phyloP scores from a whole-genome alignment of 345 rosid genomes.

The Schrenkiella parvula region DNA sequence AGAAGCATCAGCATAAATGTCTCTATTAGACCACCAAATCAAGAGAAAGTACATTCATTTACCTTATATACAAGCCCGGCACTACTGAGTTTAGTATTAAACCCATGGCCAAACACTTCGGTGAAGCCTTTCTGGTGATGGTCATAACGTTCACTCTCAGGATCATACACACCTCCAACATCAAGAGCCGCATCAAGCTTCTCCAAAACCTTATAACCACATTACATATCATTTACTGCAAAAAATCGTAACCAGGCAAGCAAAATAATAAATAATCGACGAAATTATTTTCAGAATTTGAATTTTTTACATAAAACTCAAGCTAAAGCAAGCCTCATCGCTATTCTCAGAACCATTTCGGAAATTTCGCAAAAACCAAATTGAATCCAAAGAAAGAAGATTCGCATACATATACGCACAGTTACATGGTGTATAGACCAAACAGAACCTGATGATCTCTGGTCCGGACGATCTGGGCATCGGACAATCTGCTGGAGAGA shows the following conservation, averaged over 20 bases:
- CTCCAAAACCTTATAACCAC: constrained; percentile 57
- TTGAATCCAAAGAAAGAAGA: background rate
- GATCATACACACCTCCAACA: constrained; percentile 84
- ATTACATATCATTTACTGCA: background rate
- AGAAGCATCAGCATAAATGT: background rate
- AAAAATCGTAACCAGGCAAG: background rate
- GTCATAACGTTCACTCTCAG: constrained; percentile 57
- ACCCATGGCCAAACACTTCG: constrained; percentile 80
- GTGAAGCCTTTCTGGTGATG: constrained; percentile 84
- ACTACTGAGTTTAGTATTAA: constrained; percentile 76
- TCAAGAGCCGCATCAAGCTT: constrained; percentile 82
- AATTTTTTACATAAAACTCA: background rate
- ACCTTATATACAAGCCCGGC: constrained; percentile 93
- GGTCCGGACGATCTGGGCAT: constrained; percentile 66
- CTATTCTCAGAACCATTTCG: background rate
- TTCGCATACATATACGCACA: background rate
- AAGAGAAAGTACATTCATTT: background rate
- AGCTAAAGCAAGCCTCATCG: background rate
- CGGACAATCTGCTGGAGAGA: constrained; percentile 62
- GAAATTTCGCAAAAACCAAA: background rate
- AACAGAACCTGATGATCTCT: constrained; percentile 63
- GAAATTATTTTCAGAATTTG: background rate
- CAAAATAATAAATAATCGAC: background rate
- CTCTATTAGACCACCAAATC: background rate
- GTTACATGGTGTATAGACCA: background rate